These are phyloP conservation scores for Tausonia pullulans DNA, from an alignment of 1,284 basidiomycete genomes.

Conservation along the genomic window DNA sequence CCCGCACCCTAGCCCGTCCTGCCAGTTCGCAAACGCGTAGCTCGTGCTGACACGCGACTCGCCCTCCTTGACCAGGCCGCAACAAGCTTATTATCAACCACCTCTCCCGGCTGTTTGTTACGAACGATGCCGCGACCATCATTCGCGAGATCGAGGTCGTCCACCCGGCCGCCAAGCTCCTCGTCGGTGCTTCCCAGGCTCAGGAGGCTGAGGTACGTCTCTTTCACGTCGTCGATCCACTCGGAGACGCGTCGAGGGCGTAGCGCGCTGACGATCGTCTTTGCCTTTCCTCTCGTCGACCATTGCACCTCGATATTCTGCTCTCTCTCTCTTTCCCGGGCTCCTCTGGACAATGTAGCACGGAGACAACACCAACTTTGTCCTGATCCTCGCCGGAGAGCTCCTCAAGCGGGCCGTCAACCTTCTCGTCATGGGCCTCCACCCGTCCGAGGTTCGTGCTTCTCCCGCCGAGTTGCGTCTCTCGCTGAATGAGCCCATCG, in stretches of 20 bases:
- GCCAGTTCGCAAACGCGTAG: no score
- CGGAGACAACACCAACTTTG: constrained; percentile 94
- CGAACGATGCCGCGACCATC: constrained; percentile 97
- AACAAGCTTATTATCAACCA: constrained; percentile 97
- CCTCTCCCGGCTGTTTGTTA: constrained; percentile 88
- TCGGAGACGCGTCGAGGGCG: neutral
- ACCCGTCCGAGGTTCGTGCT: constrained; percentile 63
- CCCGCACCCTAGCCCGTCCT: no score
- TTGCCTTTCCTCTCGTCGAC: neutral
- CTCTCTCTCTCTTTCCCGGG: constrained; percentile 23
- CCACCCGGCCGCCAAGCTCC: constrained; percentile 91
- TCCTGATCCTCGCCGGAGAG: constrained; percentile 92
- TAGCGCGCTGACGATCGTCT: neutral
- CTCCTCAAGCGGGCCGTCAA: constrained; percentile 88
- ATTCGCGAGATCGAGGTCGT: constrained; percentile 97
- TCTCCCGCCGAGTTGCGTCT: neutral
- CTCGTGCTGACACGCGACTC: no score
- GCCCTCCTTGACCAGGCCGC: constrained; percentile 45
- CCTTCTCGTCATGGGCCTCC: constrained; percentile 88
- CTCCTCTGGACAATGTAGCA: constrained; percentile 42
- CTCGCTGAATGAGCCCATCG: neutral
- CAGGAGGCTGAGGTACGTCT: constrained; percentile 78
- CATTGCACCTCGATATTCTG: neutral
- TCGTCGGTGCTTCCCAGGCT: constrained; percentile 95
- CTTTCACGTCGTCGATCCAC: neutral